phyloP scores from a whole-genome alignment of 1,139 yeast genomes.

The Pichia kudriavzevii region DNA sequence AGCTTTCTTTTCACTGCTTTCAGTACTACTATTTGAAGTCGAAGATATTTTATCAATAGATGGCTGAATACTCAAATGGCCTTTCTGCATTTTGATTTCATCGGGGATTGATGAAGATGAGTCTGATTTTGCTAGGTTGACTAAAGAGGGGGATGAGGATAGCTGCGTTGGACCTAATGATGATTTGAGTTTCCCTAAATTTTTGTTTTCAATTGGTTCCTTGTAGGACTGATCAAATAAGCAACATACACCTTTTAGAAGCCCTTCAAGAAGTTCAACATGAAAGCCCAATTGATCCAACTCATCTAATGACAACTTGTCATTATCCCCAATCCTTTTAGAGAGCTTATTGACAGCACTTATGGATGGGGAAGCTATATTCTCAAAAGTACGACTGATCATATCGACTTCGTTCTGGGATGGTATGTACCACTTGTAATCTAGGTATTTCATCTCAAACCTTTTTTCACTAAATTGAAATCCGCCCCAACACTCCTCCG shows the following conservation, averaged over 20 bases:
- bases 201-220: conserved; percentile 9
- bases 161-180: conserved; percentile 6
- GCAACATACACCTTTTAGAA: conserved; percentile 68
- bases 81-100: too few relatives aligned
- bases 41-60: too few relatives aligned
- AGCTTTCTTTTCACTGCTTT: conserved; percentile 3
- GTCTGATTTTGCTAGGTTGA: conserved; percentile 8
- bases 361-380: conserved; percentile 40
- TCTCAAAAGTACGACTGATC: conserved; percentile 55
- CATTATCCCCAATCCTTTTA: conserved; percentile 18
- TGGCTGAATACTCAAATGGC: too few relatives aligned
- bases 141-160: conserved; percentile 18
- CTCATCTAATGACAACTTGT: conserved; percentile 20
- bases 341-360: conserved; percentile 31
- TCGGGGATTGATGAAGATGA: conserved; percentile 4
- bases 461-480: conserved; percentile 46
- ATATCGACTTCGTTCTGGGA: conserved; percentile 45
- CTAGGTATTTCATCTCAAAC: conserved; percentile 36
- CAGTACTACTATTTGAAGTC: too few relatives aligned
- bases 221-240: conserved; percentile 60
- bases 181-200: conserved; percentile 8
- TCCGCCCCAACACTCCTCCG: conserved; percentile 65
- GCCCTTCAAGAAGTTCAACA: conserved; percentile 28
- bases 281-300: conserved; percentile 23
- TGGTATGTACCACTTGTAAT: conserved; percentile 75